These are phyloP conservation scores for Viridothelium virens DNA, from an alignment of 495 filamentous ascomycete species.

Conservation along the genomic window DNA sequence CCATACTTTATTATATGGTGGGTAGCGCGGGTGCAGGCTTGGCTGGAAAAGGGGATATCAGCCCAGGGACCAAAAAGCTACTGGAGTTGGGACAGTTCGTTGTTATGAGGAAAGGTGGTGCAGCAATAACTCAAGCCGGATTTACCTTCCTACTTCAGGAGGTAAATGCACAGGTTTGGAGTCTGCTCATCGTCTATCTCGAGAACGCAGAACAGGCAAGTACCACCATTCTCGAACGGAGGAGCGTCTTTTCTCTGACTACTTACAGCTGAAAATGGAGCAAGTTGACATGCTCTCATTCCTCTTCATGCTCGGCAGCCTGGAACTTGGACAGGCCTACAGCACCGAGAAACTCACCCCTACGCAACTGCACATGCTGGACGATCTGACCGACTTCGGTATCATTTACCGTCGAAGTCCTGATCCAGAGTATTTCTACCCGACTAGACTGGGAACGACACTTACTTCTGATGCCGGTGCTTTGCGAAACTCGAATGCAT, in stretches of 20 bases:
- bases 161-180: slow-evolving; percentile 94
- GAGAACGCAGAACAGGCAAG: slow-evolving; percentile 63
- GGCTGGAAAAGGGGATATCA: slow-evolving; percentile 50
- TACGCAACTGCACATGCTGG: slow-evolving; percentile 76
- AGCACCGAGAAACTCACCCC: slow-evolving; percentile 68
- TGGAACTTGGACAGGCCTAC: slow-evolving; percentile 87
- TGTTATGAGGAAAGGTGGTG: slow-evolving; percentile 46
- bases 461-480: slow-evolving; percentile 75
- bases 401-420: slow-evolving; percentile 64
- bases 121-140: slow-evolving; percentile 77
- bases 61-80: slow-evolving; percentile 72
- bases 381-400: slow-evolving; percentile 79
- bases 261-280: slow-evolving; percentile 58
- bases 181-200: slow-evolving; percentile 84
- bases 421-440: slow-evolving; percentile 64
- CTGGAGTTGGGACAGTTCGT: slow-evolving; percentile 75
- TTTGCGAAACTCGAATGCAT: slow-evolving; percentile 43
- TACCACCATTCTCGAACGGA: background rate
- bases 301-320: slow-evolving; percentile 86
- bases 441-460: slow-evolving; percentile 88
- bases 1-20: slow-evolving; percentile 91
- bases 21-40: slow-evolving; percentile 53
- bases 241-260: background rate
- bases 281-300: slow-evolving; percentile 90
- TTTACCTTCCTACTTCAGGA: slow-evolving; percentile 94